These are phyloP conservation scores for Saccharum hybrid DNA, from an alignment of 202 grass and related monocot genomes.

Conservation along the genomic window DNA sequence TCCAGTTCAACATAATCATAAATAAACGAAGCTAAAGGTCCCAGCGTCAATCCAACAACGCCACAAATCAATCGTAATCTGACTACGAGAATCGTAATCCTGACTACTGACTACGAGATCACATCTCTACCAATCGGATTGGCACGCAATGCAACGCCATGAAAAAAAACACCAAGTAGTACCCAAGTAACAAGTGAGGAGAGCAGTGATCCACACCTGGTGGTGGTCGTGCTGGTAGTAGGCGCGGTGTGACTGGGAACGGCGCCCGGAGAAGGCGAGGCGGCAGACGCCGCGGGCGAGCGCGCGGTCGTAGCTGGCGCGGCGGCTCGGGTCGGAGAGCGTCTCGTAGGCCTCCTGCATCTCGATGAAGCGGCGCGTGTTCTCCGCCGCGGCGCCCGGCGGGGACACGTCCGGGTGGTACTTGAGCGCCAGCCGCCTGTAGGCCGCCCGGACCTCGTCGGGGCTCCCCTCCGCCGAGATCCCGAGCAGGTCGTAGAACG, in stretches of 20 bases:
- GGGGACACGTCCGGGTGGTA: conserved; percentile 94
- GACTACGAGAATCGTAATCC: not conserved
- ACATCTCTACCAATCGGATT: not conserved
- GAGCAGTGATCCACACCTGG: conserved; percentile 31
- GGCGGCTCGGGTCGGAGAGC: conserved; percentile 80
- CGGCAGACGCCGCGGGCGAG: conserved; percentile 58
- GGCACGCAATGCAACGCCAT: not conserved
- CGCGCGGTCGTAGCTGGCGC: conserved; percentile 72
- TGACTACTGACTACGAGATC: not conserved
- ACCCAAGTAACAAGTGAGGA: not conserved
- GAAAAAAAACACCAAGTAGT: too few relatives aligned
- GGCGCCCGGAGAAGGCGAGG: conserved; percentile 58
- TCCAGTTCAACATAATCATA: not conserved
- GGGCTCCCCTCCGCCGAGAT: conserved; percentile 54
- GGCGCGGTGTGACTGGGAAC: conserved; percentile 31
- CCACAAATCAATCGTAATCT: not conserved
- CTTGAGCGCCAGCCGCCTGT: conserved; percentile 82
- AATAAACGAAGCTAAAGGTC: not conserved
- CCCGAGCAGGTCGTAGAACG: conserved; percentile 84
- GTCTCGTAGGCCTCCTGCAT: conserved; percentile 95
- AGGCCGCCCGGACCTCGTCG: conserved; percentile 81
- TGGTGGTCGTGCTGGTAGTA: conserved; percentile 33
- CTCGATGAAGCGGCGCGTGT: conserved; percentile 86
- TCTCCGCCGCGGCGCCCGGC: conserved; percentile 61
- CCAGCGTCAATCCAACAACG: not conserved